phyloP scores from a whole-genome alignment of 2,329 filamentous ascomycete genomes.

The Fusarium nematophilum region DNA sequence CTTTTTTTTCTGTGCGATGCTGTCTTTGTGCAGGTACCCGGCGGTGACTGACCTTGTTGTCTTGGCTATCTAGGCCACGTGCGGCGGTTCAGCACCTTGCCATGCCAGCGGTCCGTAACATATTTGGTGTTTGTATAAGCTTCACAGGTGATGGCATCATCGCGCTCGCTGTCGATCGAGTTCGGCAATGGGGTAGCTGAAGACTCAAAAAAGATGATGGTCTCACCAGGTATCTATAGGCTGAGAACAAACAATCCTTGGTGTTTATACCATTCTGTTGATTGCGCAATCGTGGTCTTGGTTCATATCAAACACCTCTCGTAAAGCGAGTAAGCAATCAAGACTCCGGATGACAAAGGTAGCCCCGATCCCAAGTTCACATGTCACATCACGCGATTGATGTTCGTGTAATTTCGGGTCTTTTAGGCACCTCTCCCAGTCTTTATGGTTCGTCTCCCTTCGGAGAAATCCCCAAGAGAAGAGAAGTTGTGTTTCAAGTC shows the following conservation, averaged over 20 bases:
- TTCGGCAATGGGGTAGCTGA: too few relatives aligned
- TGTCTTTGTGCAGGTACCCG: slow-evolving; percentile 12
- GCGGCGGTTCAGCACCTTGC: not conserved
- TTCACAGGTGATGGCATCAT: too few relatives aligned
- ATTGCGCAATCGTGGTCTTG: too few relatives aligned
- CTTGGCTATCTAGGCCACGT: not conserved
- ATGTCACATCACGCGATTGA: not conserved
- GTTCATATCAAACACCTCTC: too few relatives aligned
- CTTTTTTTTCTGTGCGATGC: slow-evolving; percentile 11
- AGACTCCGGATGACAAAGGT: not conserved
- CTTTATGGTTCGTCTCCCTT: not conserved
- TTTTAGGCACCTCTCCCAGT: not conserved
- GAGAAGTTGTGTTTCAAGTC: too few relatives aligned
- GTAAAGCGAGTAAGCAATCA: not conserved
- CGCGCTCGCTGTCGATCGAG: too few relatives aligned
- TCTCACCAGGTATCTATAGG: too few relatives aligned
- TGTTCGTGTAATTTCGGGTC: not conserved
- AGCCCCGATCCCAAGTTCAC: not conserved
- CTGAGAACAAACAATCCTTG: too few relatives aligned
- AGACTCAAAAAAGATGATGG: too few relatives aligned
- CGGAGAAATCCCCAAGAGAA: too few relatives aligned
- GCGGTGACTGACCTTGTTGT: slow-evolving; percentile 8
- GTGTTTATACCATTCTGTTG: too few relatives aligned
- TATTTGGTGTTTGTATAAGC: not conserved
- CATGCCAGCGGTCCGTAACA: not conserved